Evolutionary conservation across 1,284 basidiomycete species (phyloP), one percentile per base, ranked within the genome.

Genomic region (Takashimella koratensis): DNA sequence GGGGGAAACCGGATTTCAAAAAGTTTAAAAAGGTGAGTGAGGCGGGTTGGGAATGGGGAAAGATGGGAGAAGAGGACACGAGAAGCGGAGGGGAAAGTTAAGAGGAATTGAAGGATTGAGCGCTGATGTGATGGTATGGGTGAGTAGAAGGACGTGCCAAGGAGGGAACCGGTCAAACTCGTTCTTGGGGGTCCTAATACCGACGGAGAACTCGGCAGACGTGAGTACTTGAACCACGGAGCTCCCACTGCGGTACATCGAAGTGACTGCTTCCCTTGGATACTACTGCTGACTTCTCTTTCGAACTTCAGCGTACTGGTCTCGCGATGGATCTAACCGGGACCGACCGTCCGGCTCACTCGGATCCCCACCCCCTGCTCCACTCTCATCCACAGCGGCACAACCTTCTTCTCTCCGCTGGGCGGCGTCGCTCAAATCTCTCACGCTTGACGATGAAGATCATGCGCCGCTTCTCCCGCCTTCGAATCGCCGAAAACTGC

Each of bases 11-110:
- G 1, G 86, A 93, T 68, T 92, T 86, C 74, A 93, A 93, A 73
- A 92, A 88, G 75, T 93, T 93, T 69, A 89, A 85, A 63, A 86
- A 85, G 82, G 88, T 85, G 24, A 43, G 79, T 67, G 20, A 4
- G 6, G 19, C 13, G 43, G n/a, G 3, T 4, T 2, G 16, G 12
- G 4, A 5, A n/a, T 24, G 52, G 45, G 54, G 54, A 52, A n/a
- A 3, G 2, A 5, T 25, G 21, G n/a, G n/a, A n/a, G n/a, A n/a
- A n/a, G n/a, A n/a, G n/a, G n/a, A n/a, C n/a, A n/a, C n/a, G n/a
- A n/a, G n/a, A n/a, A n/a, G n/a, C n/a, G n/a, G n/a, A n/a, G n/a
- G n/a, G n/a, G n/a, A n/a, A n/a, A n/a, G n/a, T n/a, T n/a, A n/a
- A n/a, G n/a, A n/a, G n/a, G n/a, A n/a, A n/a, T n/a, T n/a, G n/a